Conservation (phyloP, 371 early-diverging fungal genomes). For the Capniomyces stellatus region DNA sequence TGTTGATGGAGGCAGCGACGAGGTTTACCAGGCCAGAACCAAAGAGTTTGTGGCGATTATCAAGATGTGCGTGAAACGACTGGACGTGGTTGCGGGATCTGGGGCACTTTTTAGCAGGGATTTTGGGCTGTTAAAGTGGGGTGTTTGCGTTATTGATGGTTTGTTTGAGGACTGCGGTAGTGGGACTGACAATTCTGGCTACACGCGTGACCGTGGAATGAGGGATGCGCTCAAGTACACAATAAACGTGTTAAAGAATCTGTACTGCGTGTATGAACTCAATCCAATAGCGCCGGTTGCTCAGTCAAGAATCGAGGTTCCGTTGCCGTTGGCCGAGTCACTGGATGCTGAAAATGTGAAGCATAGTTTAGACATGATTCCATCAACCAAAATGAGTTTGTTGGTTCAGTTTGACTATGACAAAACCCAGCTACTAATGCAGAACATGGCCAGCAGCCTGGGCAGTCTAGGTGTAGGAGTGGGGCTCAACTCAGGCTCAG, state of each 20-base stretch:
- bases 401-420: neutral
- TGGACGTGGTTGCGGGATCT: no score
- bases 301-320: conserved; percentile 71
- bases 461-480: no score
- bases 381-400: conserved; percentile 10
- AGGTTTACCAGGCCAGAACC: neutral
- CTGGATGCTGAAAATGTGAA: conserved; percentile 73
- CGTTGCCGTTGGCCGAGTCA: conserved; percentile 44
- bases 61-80: no score
- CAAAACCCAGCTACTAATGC: no score
- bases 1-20: conserved; percentile 3
- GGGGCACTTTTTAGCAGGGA: no score
- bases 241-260: conserved; percentile 28
- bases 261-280: conserved; percentile 63
- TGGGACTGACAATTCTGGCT: no score
- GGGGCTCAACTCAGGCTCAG: no score
- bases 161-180: no score
- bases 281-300: conserved; percentile 88
- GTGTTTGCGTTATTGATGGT: neutral
- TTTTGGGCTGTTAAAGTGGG: neutral
- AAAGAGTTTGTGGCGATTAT: no score
- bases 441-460: no score
- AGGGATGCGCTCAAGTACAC: neutral
- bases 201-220: no score
- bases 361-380: conserved; percentile 46